A percentile compares a stretch with the other conserved stretches of the same genome.
phyloP scores from a whole-genome alignment of 768 basidiomycete genomes.

The Omphalotus guepiniiformis region DNA sequence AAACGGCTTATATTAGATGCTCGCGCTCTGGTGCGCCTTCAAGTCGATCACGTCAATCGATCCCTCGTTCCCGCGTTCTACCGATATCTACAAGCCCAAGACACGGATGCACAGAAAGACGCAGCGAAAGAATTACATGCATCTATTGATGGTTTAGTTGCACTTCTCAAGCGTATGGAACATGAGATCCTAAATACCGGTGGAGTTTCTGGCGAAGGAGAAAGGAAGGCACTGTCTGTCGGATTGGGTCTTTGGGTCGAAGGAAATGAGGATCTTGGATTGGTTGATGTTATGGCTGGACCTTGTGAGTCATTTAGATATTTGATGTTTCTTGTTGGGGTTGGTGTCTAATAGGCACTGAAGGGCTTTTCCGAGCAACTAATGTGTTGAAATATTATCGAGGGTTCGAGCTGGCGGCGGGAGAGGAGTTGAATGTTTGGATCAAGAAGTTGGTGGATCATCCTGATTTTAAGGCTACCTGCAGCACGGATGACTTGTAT shows the following conservation, averaged over 20 bases:
- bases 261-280: conserved; percentile 48
- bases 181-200: conserved; percentile 35
- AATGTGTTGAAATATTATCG: conserved; percentile 65
- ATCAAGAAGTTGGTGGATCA: conserved; percentile 50
- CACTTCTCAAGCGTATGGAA: conserved; percentile 55
- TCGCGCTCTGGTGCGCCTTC: conserved; percentile 60
- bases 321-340: neutral
- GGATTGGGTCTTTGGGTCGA: conserved; percentile 58
- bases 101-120: conserved; percentile 44
- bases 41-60: conserved; percentile 65
- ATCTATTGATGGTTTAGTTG: conserved; percentile 47
- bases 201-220: conserved; percentile 37
- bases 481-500: conserved; percentile 64
- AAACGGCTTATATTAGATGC: conserved; percentile 56
- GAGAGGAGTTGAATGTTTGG: conserved; percentile 49
- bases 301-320: conserved; percentile 51
- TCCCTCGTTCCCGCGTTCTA: conserved; percentile 68
- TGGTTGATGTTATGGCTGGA: conserved; percentile 63
- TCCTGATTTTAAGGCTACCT: conserved; percentile 61
- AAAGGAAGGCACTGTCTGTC: conserved; percentile 30
- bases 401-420: conserved; percentile 53
- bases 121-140: conserved; percentile 49
- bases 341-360: neutral
- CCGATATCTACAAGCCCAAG: conserved; percentile 70
- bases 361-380: conserved; percentile 5